Percentiles rank a stretch among this genome's conserved stretches.
Evolutionary conservation across 2,329 filamentous ascomycete species (phyloP).

Genomic region (Microdochium paspali): DNA sequence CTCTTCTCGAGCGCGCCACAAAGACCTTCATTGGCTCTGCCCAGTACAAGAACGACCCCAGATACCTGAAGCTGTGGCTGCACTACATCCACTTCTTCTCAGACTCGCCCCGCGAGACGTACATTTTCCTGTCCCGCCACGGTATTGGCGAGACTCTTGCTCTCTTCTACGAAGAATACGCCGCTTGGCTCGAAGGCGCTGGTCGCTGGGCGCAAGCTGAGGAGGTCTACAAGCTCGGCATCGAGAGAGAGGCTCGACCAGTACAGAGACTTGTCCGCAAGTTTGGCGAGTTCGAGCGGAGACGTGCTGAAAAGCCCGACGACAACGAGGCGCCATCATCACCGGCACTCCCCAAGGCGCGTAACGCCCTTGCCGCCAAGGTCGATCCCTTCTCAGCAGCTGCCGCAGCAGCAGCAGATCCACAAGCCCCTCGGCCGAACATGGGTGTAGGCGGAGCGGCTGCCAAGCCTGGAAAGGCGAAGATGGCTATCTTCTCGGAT

Average conservation of each 20-base stretch:
- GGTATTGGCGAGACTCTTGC: slow-evolving; percentile 79
- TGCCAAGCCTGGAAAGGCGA: slow-evolving; percentile 62
- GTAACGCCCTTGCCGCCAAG: slow-evolving; percentile 79
- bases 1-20: slow-evolving; percentile 84
- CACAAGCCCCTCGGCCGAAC: slow-evolving; percentile 52
- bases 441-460: slow-evolving; percentile 36
- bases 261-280: slow-evolving; percentile 75
- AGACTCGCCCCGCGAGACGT: slow-evolving; percentile 86
- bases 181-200: slow-evolving; percentile 79
- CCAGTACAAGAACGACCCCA: slow-evolving; percentile 90
- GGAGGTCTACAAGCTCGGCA: slow-evolving; percentile 84
- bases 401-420: slow-evolving; percentile 37
- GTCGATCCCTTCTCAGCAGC: slow-evolving; percentile 67
- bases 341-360: slow-evolving; percentile 73
- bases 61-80: slow-evolving; percentile 90
- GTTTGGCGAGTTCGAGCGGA: slow-evolving; percentile 82
- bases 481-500: slow-evolving; percentile 89
- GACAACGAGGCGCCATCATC: slow-evolving; percentile 63
- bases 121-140: slow-evolving; percentile 83
- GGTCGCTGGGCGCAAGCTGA: slow-evolving; percentile 84
- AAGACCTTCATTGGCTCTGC: slow-evolving; percentile 76
- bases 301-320: slow-evolving; percentile 57
- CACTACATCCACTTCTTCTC: slow-evolving; percentile 90
- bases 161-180: slow-evolving; percentile 94
- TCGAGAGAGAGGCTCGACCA: slow-evolving; percentile 81